phyloP scores from a whole-genome alignment of 768 basidiomycete species.

The Kwoniella heveanensis region DNA sequence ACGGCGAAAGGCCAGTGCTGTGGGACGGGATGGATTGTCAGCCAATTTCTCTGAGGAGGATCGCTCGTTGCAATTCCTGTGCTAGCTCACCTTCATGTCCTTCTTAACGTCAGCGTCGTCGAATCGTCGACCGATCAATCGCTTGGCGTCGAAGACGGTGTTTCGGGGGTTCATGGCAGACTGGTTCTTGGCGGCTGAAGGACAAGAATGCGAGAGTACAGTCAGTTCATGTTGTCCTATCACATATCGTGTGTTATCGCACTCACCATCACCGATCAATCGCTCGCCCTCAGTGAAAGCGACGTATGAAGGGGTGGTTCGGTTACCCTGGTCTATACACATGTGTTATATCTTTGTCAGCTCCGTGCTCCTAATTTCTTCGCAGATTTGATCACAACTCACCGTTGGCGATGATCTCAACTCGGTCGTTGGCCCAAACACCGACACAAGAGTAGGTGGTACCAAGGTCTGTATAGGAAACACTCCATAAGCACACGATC shows the following conservation, averaged over 20 bases:
- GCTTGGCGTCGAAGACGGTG: constrained; percentile 99
- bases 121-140: constrained; percentile 94
- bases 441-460: constrained; percentile 60
- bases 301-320: constrained; percentile 98
- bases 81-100: constrained; percentile 59
- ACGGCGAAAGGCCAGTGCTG: constrained; percentile 97
- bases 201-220: neutral
- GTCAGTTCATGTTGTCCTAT: no score
- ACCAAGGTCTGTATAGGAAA: constrained; percentile 46
- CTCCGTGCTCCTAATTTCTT: no score
- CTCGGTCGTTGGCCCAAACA: constrained; percentile 58
- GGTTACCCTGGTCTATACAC: constrained; percentile 73
- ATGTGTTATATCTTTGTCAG: no score
- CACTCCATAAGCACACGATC: constrained; percentile 1
- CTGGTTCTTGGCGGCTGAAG: constrained; percentile 67
- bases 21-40: constrained; percentile 1
- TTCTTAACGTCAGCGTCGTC: constrained; percentile 65
- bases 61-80: neutral
- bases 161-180: constrained; percentile 99
- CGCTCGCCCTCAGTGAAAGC: constrained; percentile 96
- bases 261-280: constrained; percentile 91
- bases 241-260: no score
- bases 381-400: constrained; percentile 17
- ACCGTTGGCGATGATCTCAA: constrained; percentile 58
- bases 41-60: no score